Percentiles rank a stretch among this genome's conserved stretches.
Evolutionary conservation across 2,329 filamentous ascomycete genomes (phyloP).

Genomic region (Leptographium radiaticola): DNA sequence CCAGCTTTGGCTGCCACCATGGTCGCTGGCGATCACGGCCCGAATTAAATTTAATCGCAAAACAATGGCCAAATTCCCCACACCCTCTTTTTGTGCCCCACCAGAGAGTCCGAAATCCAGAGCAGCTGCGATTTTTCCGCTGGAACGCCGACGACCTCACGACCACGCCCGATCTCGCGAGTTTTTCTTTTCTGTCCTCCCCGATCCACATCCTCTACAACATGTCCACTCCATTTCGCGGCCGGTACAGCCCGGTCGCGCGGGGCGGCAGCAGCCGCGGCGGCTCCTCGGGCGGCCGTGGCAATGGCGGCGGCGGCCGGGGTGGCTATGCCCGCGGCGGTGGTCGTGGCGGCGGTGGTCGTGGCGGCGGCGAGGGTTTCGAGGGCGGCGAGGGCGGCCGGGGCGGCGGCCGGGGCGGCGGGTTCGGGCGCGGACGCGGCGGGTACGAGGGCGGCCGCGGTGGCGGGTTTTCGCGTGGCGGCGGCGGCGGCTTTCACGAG

Average conservation of each 20-base stretch:
- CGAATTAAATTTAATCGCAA: background rate
- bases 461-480: conserved; percentile 5
- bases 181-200: background rate
- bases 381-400: conserved; percentile 26
- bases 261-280: conserved; percentile 7
- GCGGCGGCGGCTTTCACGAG: conserved; percentile 1
- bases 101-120: background rate
- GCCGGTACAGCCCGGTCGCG: conserved; percentile 11
- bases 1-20: too few relatives aligned
- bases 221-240: conserved; percentile 12
- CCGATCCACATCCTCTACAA: background rate
- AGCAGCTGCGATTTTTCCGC: background rate
- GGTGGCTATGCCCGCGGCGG: conserved; percentile 4
- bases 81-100: background rate
- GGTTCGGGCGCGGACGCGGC: conserved; percentile 2
- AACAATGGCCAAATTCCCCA: background rate
- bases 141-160: background rate
- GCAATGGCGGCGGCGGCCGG: background rate
- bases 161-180: background rate
- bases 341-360: background rate
- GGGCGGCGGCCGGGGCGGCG: conserved; percentile 20
- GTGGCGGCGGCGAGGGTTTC: conserved; percentile 1
- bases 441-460: background rate
- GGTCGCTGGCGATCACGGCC: background rate
- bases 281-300: background rate